Conservation (phyloP, 176 grass and related monocot genomes). For the Juncus inflexus region DNA sequence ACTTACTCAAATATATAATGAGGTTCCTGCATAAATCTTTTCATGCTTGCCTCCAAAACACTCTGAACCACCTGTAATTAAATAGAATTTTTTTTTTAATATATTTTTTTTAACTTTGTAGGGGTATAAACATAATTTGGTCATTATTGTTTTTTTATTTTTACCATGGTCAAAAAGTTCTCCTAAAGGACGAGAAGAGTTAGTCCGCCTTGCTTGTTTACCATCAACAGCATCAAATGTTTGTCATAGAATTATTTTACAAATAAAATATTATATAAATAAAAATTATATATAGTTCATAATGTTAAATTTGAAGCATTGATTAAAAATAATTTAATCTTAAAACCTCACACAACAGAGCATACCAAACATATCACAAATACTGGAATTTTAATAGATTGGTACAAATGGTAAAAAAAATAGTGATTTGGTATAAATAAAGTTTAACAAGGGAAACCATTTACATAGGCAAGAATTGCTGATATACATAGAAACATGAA, state of each 20-base stretch:
- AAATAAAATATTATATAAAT: slow-evolving; percentile 28
- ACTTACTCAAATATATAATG: too few species aligned
- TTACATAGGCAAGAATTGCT: slow-evolving; percentile 89
- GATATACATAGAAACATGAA: slow-evolving; percentile 76
- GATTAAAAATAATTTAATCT: not conserved
- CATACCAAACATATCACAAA: not conserved
- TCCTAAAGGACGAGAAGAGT: slow-evolving; percentile 96
- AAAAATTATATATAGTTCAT: not conserved
- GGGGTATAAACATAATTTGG: too few species aligned
- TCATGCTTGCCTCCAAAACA: too few species aligned
- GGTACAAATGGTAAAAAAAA: not conserved
- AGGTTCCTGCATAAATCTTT: too few species aligned
- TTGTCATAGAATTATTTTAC: slow-evolving; percentile 35
- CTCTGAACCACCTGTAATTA: too few species aligned
- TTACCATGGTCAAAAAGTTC: slow-evolving; percentile 99
- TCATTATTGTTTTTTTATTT: too few species aligned
- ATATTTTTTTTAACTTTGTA: too few species aligned
- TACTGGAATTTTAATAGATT: not conserved
- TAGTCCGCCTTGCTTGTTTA: slow-evolving; percentile 98
- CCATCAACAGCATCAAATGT: slow-evolving; percentile 99
- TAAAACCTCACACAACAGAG: not conserved
- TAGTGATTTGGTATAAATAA: slow-evolving; percentile 18
- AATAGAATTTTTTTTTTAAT: too few species aligned
- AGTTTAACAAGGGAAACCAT: slow-evolving; percentile 23
- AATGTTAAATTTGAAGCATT: not conserved